Conservation (phyloP, 1,284 basidiomycete species). For the Filobasidium uniguttulatum region DNA sequence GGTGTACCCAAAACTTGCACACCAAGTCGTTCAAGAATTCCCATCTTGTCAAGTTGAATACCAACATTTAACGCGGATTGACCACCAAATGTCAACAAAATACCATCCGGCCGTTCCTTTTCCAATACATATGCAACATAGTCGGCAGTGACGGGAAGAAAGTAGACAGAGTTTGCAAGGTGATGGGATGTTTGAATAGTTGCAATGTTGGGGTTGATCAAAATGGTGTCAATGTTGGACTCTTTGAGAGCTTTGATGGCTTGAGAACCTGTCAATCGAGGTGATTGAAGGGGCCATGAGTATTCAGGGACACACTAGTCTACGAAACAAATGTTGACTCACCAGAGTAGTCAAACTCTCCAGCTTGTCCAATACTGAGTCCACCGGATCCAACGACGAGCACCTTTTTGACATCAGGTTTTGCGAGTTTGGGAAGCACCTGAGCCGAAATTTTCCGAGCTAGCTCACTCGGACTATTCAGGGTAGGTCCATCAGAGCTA, state of each 20-base stretch:
- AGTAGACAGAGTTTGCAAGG: conserved; percentile 92
- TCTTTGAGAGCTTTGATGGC: conserved; percentile 96
- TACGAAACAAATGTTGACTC: conserved; percentile 16
- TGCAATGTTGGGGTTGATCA: conserved; percentile 96
- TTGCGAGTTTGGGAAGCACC: conserved; percentile 71
- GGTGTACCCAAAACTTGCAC: conserved; percentile 92
- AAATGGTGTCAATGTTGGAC: conserved; percentile 84
- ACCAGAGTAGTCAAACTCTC: conserved; percentile 99
- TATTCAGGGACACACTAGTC: no score
- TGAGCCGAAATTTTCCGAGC: conserved; percentile 80
- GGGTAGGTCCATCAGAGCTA: conserved; percentile 55
- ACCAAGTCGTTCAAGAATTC: conserved; percentile 83
- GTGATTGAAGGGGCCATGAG: not conserved
- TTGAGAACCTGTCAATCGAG: conserved; percentile 50
- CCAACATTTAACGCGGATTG: conserved; percentile 97
- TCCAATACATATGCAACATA: conserved; percentile 98
- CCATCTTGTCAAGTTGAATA: conserved; percentile 95
- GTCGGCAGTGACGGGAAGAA: conserved; percentile 89
- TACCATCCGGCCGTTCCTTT: conserved; percentile 95
- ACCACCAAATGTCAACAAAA: conserved; percentile 94
- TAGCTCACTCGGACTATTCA: conserved; percentile 82
- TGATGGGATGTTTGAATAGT: conserved; percentile 96
- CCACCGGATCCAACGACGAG: conserved; percentile 94
- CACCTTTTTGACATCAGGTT: conserved; percentile 86
- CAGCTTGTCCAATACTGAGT: conserved; percentile 93